Conservation (phyloP, 2,329 filamentous ascomycete genomes). For the Metarhizium robertsii region DNA sequence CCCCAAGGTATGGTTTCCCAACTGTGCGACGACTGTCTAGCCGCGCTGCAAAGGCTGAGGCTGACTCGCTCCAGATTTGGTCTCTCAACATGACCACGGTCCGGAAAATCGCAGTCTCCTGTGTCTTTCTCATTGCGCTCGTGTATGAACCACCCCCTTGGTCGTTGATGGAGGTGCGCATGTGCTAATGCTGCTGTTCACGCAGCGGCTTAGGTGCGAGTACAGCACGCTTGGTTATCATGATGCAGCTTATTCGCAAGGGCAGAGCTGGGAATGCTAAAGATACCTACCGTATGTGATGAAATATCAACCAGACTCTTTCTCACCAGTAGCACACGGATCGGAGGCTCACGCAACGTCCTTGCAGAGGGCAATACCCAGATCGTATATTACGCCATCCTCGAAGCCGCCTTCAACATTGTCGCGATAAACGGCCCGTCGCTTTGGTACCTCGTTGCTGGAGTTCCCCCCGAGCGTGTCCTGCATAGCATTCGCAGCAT, state of each 20-base stretch:
- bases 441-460: neutral
- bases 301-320: no score
- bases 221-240: no score
- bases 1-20: no score
- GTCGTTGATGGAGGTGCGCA: no score
- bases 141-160: neutral
- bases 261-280: neutral
- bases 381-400: neutral
- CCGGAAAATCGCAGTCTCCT: neutral
- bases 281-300: neutral
- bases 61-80: neutral
- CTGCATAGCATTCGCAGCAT: no score
- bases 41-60: neutral
- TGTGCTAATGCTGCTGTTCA: no score
- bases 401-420: neutral
- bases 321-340: no score
- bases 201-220: no score
- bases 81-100: neutral
- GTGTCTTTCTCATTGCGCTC: neutral
- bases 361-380: neutral
- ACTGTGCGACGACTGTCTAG: neutral
- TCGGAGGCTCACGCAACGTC: no score
- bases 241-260: no score
- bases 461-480: neutral
- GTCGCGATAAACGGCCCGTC: neutral